These are phyloP conservation scores for Phytopythium delawarense DNA, from an alignment of 352 stramenopile species.

Conservation along the genomic window DNA sequence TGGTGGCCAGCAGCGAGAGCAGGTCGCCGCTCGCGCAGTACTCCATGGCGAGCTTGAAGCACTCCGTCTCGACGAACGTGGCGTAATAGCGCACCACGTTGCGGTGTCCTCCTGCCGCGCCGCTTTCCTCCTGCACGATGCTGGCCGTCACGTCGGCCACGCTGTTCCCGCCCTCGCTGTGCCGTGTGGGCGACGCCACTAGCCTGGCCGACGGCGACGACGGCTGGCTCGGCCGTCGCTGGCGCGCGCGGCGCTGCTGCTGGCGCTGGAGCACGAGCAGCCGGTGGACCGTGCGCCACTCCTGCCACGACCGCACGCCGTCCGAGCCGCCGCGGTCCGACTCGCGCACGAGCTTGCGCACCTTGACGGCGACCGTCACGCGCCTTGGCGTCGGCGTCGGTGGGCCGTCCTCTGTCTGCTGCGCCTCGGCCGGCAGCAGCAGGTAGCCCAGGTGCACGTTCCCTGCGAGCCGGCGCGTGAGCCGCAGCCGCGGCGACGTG, in stretches of 20 bases:
- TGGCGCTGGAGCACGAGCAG: slow-evolving; percentile 20
- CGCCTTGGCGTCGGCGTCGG: background rate
- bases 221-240: slow-evolving; percentile 9
- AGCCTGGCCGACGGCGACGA: background rate
- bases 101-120: slow-evolving; percentile 22
- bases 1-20: slow-evolving; percentile 28
- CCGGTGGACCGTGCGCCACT: slow-evolving; percentile 33
- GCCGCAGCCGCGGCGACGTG: slow-evolving; percentile 16
- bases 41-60: slow-evolving; percentile 56
- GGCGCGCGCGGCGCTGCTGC: background rate
- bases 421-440: slow-evolving; percentile 12
- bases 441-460: slow-evolving; percentile 29
- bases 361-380: slow-evolving; percentile 24
- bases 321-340: slow-evolving; percentile 29
- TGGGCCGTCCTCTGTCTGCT: slow-evolving; percentile 4
- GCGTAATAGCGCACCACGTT: slow-evolving; percentile 44
- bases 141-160: background rate
- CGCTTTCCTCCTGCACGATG: background rate
- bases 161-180: background rate
- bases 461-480: slow-evolving; percentile 21
- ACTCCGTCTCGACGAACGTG: slow-evolving; percentile 39
- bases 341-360: slow-evolving; percentile 27
- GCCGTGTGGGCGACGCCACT: background rate
- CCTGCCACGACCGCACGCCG: slow-evolving; percentile 29
- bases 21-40: slow-evolving; percentile 52